Conservation (phyloP, 192 early-diverging fungal species). For the Coemansia nantahalensis region DNA sequence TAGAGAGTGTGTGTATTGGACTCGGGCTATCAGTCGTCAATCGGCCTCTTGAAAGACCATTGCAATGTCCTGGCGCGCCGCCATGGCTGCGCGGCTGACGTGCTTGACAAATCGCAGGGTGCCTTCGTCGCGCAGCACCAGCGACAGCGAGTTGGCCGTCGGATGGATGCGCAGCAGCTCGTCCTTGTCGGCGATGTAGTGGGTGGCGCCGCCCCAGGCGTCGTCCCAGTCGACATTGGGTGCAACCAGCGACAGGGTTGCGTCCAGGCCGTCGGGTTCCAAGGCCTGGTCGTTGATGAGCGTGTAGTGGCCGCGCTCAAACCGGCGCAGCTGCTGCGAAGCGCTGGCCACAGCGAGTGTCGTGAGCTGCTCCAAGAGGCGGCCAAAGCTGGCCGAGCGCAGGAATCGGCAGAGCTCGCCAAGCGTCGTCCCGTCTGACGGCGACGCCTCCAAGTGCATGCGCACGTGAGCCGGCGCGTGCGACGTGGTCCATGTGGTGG, state of each 20-base stretch:
- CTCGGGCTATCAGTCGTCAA: too few relatives aligned
- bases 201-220: conserved; percentile 56
- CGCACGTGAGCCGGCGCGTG: conserved; percentile 54
- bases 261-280: conserved; percentile 58
- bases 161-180: conserved; percentile 55
- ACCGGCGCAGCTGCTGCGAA: conserved; percentile 46
- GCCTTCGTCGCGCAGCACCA: conserved; percentile 57
- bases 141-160: conserved; percentile 52
- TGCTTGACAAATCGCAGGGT: conserved; percentile 60
- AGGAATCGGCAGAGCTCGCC: conserved; percentile 12
- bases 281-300: conserved; percentile 58
- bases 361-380: conserved; percentile 17
- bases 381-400: conserved; percentile 22
- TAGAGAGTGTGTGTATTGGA: too few relatives aligned
- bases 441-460: conserved; percentile 27
- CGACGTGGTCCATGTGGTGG: conserved; percentile 24
- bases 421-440: background rate
- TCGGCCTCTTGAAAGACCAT: too few relatives aligned
- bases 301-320: conserved; percentile 59
- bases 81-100: conserved; percentile 48
- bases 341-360: conserved; percentile 12
- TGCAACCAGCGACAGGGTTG: conserved; percentile 25
- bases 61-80: conserved; percentile 38
- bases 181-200: conserved; percentile 59
- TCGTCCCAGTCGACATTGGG: conserved; percentile 36